Evolutionary conservation across 192 early-diverging fungal species (phyloP), one percentile per base, ranked within the genome.

Genomic region (Funneliformis mosseae): DNA sequence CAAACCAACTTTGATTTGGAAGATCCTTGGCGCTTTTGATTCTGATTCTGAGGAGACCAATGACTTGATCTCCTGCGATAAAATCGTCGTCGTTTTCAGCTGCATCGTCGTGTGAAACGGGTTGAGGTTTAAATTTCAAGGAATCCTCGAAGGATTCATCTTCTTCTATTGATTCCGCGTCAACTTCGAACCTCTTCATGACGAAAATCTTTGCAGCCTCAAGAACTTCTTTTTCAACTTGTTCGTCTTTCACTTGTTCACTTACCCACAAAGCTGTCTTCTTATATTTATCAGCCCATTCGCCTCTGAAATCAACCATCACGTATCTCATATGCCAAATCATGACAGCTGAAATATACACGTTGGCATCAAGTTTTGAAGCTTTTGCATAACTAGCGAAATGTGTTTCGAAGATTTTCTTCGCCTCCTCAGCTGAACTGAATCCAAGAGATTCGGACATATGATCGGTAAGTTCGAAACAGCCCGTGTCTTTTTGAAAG

Each of bases 301-400:
- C 66, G 2, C 5, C 23, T 14, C 77, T 28, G 10, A 63, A 55
- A 28, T 79, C 77, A 12, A 79, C 64, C 10, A 66, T 45, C 7
- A 79, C 77, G 14, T 69, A 69, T 28, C 77, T 41, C 8, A 69
- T 16, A 68, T 39, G 69, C 77, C 77, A 79, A 79, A 79, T 12
- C 43, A 79, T 25, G 16, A 79, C 25, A 7, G 77, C 77, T 6
- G 77, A 69, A 59, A 12, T 70, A 25, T 66, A 33, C 38, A 79
- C 63, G 7, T 79, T 25, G 68, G 9, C 16, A 59, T 69, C 38
- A 69, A 79, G 25, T 69, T 46, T 27, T 14, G 3, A 23, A 50
- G 38, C 1, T 59, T 68, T 79, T 25, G 77, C 68, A 45, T 79
- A 39, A 1, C 46, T 69, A 5, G 77, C 33, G 8, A 67, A 79